Evolutionary conservation across 2,329 filamentous ascomycete genomes (phyloP), one percentile per base, ranked within the genome.

Genomic region (Verticillium albo-atrum): DNA sequence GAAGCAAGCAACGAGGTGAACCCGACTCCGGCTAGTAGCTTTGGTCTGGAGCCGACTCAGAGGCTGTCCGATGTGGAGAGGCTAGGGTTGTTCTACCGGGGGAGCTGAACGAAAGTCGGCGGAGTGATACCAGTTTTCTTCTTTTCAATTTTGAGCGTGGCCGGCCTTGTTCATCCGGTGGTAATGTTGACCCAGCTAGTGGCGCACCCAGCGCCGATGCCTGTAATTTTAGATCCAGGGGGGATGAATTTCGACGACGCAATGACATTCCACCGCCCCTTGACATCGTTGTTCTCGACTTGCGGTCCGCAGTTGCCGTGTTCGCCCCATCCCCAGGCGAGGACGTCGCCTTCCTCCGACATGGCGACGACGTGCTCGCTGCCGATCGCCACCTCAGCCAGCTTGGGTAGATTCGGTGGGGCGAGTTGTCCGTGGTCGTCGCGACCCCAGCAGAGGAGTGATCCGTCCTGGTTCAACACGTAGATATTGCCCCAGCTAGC

Each of bases 281-380:
- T 89, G 53, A 92, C 86, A 72, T 90, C 85, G 55, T 85, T 86
- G 62, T 82, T 77, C 20, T 81, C 77, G 62, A 86, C 84, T 14
- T 82, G 78, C 35, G 86, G 84, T 3, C 95, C 95, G 72, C 95
- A 99, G 71, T 99, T 99, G 1, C 95, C 95, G 75, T 99, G 95
- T 74, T 98, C 94, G 2, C 92, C 93, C 95, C 95, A 99, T 23
- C 95, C 95, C 92, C 94, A 98, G 1, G 91, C 85, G 55, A 96
- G 75, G 1, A 97, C 85, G 56, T 88, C 83, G 1, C 85, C 85
- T 23, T 82, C 78, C 10, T 75, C 75, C 0, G 89, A 86, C 27
- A 94, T 74, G 9, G 87, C 91, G 63, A 98, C 74, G n/a, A 85
- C 86, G 73, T 99, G 95, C 73, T 98, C 95, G 69, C 94, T 97